These are phyloP conservation scores for Heterobasidion occidentale DNA, from an alignment of 1,284 basidiomycete species.

Conservation along the genomic window DNA sequence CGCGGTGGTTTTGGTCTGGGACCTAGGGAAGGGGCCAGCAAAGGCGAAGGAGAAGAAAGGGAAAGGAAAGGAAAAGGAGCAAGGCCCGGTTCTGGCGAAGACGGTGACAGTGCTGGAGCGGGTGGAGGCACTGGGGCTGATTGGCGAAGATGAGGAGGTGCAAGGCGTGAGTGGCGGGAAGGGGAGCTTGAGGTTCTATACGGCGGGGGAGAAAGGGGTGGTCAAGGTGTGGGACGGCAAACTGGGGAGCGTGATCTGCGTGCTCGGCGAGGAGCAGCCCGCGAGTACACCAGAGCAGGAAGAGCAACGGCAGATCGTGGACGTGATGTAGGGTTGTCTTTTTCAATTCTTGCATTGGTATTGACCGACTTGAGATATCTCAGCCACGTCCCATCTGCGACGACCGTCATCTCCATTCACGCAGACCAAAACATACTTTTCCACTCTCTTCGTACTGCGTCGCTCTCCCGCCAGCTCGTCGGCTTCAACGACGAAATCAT, in stretches of 20 bases:
- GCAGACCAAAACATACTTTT: slow-evolving; percentile 97
- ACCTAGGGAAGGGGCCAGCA: slow-evolving; percentile 32
- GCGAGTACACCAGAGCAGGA: slow-evolving; percentile 44
- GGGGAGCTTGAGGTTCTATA: slow-evolving; percentile 61
- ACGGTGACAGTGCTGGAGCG: slow-evolving; percentile 86
- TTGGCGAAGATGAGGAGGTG: slow-evolving; percentile 44
- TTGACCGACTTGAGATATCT: slow-evolving; percentile 14
- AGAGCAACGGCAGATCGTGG: slow-evolving; percentile 70
- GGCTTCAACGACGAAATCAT: slow-evolving; percentile 99
- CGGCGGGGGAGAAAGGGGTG: slow-evolving; percentile 83
- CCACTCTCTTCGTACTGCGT: slow-evolving; percentile 61
- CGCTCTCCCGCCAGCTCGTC: slow-evolving; percentile 78
- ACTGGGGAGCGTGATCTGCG: slow-evolving; percentile 55
- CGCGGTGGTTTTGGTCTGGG: slow-evolving; percentile 88
- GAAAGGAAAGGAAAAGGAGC: slow-evolving; percentile 35
- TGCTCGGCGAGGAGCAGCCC: slow-evolving; percentile 46
- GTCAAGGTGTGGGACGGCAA: slow-evolving; percentile 80
- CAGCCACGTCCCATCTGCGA: slow-evolving; percentile 62
- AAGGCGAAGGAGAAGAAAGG: slow-evolving; percentile 34
- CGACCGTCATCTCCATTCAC: slow-evolving; percentile 81
- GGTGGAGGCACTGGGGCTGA: slow-evolving; percentile 77
- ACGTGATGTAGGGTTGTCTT: slow-evolving; percentile 51
- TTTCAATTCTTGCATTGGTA: slow-evolving; percentile 7
- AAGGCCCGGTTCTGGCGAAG: slow-evolving; percentile 57
- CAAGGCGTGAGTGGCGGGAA: slow-evolving; percentile 32